phyloP scores from a whole-genome alignment of 352 stramenopile species.

The Globisporangium canariense region DNA sequence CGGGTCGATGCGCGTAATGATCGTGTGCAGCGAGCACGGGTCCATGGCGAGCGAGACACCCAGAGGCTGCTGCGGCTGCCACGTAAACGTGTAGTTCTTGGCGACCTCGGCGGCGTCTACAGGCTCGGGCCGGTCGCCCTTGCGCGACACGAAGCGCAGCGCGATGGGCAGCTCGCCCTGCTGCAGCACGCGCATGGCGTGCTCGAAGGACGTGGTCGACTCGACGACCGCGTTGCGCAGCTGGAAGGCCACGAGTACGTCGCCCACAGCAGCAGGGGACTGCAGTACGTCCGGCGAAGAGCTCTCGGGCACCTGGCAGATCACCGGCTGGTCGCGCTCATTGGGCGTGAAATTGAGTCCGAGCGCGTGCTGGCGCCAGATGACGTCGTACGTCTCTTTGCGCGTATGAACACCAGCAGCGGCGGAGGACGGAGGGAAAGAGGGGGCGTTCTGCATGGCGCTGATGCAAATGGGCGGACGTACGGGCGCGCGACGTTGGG shows the following conservation, averaged over 20 bases:
- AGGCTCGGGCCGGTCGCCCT: constrained; percentile 34
- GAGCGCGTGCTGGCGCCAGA: constrained; percentile 50
- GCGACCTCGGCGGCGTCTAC: constrained; percentile 39
- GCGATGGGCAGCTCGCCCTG: constrained; percentile 51
- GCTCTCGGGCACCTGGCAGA: constrained; percentile 60
- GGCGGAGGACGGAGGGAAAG: background rate
- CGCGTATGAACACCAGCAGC: background rate
- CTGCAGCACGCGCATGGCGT: constrained; percentile 53
- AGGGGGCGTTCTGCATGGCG: constrained; percentile 6
- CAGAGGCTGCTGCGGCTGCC: constrained; percentile 41
- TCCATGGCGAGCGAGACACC: constrained; percentile 80
- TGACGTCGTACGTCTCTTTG: constrained; percentile 48
- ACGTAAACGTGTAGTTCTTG: constrained; percentile 53
- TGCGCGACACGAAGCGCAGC: constrained; percentile 59
- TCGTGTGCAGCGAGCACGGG: constrained; percentile 64
- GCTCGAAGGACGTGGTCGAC: constrained; percentile 36
- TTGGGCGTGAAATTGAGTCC: constrained; percentile 76
- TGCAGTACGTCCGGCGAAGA: constrained; percentile 45
- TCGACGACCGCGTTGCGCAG: constrained; percentile 33
- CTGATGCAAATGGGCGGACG: background rate
- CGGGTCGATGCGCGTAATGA: constrained; percentile 60
- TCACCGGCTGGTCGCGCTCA: constrained; percentile 54
- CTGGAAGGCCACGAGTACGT: constrained; percentile 60
- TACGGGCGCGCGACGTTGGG: no score
- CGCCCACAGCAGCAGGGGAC: constrained; percentile 50